A percentile compares a stretch with the other conserved stretches of the same genome.
phyloP scores from a whole-genome alignment of 2,329 filamentous ascomycete genomes.

The Amylocarpus encephaloides region DNA sequence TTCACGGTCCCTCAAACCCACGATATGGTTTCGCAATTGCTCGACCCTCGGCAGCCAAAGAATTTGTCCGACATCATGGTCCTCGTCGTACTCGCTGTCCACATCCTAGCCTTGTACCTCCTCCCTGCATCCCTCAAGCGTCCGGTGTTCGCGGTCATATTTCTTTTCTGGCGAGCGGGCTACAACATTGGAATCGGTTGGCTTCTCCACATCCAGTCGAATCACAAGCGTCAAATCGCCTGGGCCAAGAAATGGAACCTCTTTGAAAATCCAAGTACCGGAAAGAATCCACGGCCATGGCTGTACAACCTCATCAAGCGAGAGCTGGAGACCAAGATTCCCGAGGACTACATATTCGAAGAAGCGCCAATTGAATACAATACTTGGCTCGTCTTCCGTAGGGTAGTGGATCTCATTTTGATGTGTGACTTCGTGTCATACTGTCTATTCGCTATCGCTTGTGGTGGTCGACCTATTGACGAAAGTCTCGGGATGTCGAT shows the following conservation, averaged over 20 bases:
- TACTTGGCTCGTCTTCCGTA: constrained; percentile 94
- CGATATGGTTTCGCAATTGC: constrained; percentile 97
- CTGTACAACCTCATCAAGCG: constrained; percentile 78
- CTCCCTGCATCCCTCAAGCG: constrained; percentile 65
- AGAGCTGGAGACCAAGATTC: constrained; percentile 92
- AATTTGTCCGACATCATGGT: constrained; percentile 83
- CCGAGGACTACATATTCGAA: constrained; percentile 88
- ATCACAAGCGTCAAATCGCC: constrained; percentile 74
- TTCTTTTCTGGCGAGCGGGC: constrained; percentile 83
- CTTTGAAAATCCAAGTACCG: constrained; percentile 77
- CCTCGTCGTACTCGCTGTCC: constrained; percentile 66
- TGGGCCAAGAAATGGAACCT: constrained; percentile 84
- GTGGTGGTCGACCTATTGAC: constrained; percentile 64
- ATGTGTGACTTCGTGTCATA: constrained; percentile 99
- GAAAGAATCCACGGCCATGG: constrained; percentile 73
- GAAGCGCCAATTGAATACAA: constrained; percentile 96
- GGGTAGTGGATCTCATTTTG: constrained; percentile 91
- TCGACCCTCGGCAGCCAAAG: constrained; percentile 92
- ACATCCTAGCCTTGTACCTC: constrained; percentile 67
- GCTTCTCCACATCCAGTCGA: constrained; percentile 82
- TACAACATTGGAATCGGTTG: constrained; percentile 95
- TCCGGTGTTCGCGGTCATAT: constrained; percentile 74
- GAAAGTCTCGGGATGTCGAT: constrained; percentile 65
- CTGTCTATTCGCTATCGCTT: constrained; percentile 89
- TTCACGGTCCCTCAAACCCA: constrained; percentile 94